Conservation (phyloP, 352 stramenopile genomes). For the Pythium aquatile region DNA sequence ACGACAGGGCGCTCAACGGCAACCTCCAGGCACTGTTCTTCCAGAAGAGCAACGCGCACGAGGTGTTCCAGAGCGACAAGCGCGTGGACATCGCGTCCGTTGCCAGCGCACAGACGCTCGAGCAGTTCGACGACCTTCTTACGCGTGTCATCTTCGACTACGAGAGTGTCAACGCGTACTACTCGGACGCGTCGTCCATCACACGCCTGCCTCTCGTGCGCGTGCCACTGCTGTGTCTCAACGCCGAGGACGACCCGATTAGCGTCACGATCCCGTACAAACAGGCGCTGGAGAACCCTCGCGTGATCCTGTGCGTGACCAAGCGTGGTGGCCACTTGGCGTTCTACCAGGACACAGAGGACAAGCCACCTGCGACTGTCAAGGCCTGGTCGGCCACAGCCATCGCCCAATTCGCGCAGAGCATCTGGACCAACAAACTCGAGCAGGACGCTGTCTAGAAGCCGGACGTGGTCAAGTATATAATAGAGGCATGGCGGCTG, state of each 20-base stretch:
- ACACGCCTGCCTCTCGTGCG: conserved; percentile 35
- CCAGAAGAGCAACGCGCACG: conserved; percentile 55
- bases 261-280: conserved; percentile 39
- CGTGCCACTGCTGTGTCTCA: conserved; percentile 65
- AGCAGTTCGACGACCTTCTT: conserved; percentile 63
- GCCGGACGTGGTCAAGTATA: not conserved
- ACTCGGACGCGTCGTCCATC: conserved; percentile 48
- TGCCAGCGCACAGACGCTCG: conserved; percentile 35
- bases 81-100: conserved; percentile 46
- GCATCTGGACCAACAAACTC: conserved; percentile 26
- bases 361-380: conserved; percentile 3
- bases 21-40: conserved; percentile 65
- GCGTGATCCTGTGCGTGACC: conserved; percentile 67
- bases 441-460: conserved; percentile 2
- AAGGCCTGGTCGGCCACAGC: conserved; percentile 50
- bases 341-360: conserved; percentile 51
- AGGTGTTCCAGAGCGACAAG: conserved; percentile 48
- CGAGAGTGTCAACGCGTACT: conserved; percentile 57
- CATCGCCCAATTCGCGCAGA: conserved; percentile 56
- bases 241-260: conserved; percentile 63
- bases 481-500: not conserved
- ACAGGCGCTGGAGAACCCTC: conserved; percentile 43
- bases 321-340: conserved; percentile 63
- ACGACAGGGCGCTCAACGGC: conserved; percentile 45
- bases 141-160: conserved; percentile 61